Percentiles rank a stretch among this genome's conserved stretches.
phyloP scores from a whole-genome alignment of 371 early-diverging fungal species.

The Capillidium heterosporum region DNA sequence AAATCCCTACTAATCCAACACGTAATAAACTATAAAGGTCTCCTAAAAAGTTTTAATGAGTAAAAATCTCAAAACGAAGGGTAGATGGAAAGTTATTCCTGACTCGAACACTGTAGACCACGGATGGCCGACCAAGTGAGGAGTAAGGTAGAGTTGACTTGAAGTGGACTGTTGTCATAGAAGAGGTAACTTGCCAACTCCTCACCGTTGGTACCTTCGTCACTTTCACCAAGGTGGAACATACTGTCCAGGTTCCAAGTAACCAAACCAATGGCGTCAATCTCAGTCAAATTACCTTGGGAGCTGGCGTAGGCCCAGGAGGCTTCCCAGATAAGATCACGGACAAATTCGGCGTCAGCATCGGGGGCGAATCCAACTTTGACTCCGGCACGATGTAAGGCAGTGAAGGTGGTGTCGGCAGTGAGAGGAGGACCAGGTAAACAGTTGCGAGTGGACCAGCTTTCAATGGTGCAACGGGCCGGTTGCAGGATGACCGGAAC shows the following conservation, averaged over 20 bases:
- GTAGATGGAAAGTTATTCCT: too few species aligned
- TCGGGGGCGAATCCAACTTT: conserved; percentile 32
- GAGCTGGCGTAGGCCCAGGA: conserved; percentile 41
- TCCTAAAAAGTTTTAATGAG: too few species aligned
- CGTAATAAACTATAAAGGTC: too few species aligned
- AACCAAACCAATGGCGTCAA: conserved; percentile 47
- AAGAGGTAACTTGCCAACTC: too few species aligned
- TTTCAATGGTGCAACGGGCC: conserved; percentile 37
- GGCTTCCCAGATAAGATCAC: conserved; percentile 57
- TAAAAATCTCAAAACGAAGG: too few species aligned
- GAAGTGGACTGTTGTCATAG: too few species aligned
- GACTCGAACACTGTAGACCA: too few species aligned
- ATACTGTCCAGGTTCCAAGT: conserved; percentile 40
- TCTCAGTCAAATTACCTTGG: conserved; percentile 23
- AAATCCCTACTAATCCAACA: too few species aligned
- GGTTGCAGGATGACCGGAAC: conserved; percentile 46
- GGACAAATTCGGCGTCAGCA: conserved; percentile 30
- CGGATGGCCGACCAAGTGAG: too few species aligned
- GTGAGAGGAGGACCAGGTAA: conserved; percentile 34
- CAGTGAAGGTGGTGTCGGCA: conserved; percentile 33
- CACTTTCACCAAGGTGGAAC: conserved; percentile 1
- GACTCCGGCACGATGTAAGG: conserved; percentile 39
- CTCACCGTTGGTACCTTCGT: too few species aligned
- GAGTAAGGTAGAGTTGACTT: too few species aligned
- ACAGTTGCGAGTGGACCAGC: conserved; percentile 50